phyloP scores from a whole-genome alignment of 345 rosid genomes.

The Eucalyptus brandiana region DNA sequence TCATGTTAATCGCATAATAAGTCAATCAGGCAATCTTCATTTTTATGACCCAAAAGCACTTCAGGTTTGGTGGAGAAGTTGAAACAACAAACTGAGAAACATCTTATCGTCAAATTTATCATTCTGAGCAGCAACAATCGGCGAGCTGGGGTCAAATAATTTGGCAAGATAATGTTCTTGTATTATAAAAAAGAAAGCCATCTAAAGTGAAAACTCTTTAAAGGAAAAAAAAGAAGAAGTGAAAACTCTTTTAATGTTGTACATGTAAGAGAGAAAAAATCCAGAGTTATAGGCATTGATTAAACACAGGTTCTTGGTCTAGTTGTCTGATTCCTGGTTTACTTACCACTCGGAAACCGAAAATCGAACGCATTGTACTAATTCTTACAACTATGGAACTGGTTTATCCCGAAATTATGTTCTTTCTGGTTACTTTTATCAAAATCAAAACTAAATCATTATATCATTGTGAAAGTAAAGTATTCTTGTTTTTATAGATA shows the following conservation, averaged over 20 bases:
- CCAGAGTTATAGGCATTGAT: neutral
- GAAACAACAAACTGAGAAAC: neutral
- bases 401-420: no score
- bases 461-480: neutral
- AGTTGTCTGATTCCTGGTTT: no score
- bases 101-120: constrained; percentile 81
- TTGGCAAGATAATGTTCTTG: neutral
- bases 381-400: no score
- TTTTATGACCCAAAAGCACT: neutral
- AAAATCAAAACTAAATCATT: neutral
- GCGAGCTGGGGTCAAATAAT: constrained; percentile 29
- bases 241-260: neutral
- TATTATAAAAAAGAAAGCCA: neutral
- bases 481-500: neutral
- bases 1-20: neutral
- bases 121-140: constrained; percentile 76
- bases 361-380: no score
- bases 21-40: neutral
- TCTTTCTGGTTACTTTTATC: neutral
- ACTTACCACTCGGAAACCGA: neutral
- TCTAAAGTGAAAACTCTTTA: neutral
- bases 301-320: neutral
- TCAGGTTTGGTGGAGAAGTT: neutral
- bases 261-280: no score
- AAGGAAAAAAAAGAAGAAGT: no score